A percentile compares a stretch with the other conserved stretches of the same genome.
Evolutionary conservation across 2,329 filamentous ascomycete genomes (phyloP).

Genomic region (Penicillium olsonii): DNA sequence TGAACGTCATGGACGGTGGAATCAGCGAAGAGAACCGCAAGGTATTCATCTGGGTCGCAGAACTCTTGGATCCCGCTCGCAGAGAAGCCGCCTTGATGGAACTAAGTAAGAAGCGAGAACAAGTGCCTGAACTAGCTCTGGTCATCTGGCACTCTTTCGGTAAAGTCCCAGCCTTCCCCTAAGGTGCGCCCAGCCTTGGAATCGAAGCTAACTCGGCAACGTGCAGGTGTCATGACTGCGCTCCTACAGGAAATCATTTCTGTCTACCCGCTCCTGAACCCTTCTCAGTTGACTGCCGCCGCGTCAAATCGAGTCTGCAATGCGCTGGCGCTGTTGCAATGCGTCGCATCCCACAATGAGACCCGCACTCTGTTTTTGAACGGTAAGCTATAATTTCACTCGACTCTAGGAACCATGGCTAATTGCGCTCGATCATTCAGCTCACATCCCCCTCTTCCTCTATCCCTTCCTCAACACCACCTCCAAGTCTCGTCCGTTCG

Average conservation of each 20-base stretch:
- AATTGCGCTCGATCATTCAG: constrained; percentile 49
- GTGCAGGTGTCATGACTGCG: constrained; percentile 91
- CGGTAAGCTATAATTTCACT: constrained; percentile 55
- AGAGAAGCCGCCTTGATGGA: constrained; percentile 90
- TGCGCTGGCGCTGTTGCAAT: constrained; percentile 90
- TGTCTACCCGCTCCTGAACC: constrained; percentile 94
- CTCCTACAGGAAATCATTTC: constrained; percentile 98
- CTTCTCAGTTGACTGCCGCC: constrained; percentile 94
- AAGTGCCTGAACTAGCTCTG: constrained; percentile 92
- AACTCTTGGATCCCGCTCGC: constrained; percentile 82
- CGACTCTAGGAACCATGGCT: constrained; percentile 2
- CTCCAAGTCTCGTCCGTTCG: constrained; percentile 95
- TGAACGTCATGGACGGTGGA: constrained; percentile 59
- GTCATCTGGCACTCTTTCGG: constrained; percentile 99
- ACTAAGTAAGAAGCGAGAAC: constrained; percentile 97
- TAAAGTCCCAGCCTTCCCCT: constrained; percentile 49
- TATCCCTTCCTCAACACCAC: constrained; percentile 99
- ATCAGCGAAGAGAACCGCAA: constrained; percentile 88
- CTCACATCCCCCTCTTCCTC: constrained; percentile 94
- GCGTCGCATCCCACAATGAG: constrained; percentile 95
- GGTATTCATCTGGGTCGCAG: constrained; percentile 90
- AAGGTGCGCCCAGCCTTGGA: constrained; percentile 16
- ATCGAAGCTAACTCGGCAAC: constrained; percentile 26
- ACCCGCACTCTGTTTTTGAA: constrained; percentile 91
- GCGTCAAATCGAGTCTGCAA: constrained; percentile 98